Evolutionary conservation across 2,329 filamentous ascomycete genomes (phyloP).

Genomic region (Botrytis tulipae): DNA sequence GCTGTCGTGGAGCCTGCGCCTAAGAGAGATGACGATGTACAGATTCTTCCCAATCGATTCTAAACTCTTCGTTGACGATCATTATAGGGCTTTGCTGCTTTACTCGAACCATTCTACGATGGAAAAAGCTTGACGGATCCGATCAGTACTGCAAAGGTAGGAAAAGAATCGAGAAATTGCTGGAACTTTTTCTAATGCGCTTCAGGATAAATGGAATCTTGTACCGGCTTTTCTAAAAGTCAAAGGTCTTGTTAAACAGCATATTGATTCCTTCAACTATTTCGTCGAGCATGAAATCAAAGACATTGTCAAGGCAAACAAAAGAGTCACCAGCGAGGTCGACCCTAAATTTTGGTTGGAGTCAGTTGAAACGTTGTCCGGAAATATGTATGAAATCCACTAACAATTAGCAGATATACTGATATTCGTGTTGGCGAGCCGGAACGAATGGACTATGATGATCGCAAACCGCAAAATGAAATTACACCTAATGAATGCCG

Average conservation of each 20-base stretch:
- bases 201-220: constrained; percentile 92
- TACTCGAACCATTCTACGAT: constrained; percentile 69
- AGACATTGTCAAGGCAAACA: constrained; percentile 91
- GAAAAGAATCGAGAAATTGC: background rate
- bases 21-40: constrained; percentile 34
- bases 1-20: constrained; percentile 25
- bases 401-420: constrained; percentile 54
- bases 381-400: background rate
- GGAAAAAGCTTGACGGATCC: constrained; percentile 66
- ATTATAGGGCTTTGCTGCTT: constrained; percentile 54
- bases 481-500: constrained; percentile 97
- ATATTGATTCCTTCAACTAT: constrained; percentile 91
- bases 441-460: constrained; percentile 72
- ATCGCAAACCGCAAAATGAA: constrained; percentile 66
- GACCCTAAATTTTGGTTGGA: constrained; percentile 92
- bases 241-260: constrained; percentile 91
- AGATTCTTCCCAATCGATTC: background rate
- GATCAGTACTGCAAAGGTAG: constrained; percentile 59
- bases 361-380: constrained; percentile 37
- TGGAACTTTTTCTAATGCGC: constrained; percentile 42
- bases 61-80: background rate
- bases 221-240: constrained; percentile 97
- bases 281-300: constrained; percentile 96
- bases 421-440: constrained; percentile 86
- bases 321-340: constrained; percentile 84